Evolutionary conservation across 257 asterid species (phyloP), one percentile per base, ranked within the genome.

Genomic region (Jacaranda mimosifolia): DNA sequence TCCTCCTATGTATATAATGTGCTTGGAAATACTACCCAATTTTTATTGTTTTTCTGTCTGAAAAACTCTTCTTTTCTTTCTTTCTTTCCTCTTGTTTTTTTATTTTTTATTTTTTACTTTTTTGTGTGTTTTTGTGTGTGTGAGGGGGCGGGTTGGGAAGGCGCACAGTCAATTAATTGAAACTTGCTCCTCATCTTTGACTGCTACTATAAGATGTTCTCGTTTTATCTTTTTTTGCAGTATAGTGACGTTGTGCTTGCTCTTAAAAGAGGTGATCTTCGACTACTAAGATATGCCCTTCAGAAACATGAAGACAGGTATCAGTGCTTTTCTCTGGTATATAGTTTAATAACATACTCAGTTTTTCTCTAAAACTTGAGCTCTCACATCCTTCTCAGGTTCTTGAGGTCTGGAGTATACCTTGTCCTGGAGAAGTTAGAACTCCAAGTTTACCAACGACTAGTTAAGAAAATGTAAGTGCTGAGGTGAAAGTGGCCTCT

Each of bases 391-490:
- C 38, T 59, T 64, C 11, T 76, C 86, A 95, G 99, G 85, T 95
- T 95, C 88, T 83, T 95, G 77, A 95, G 97, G 81, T 91, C 97
- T 19, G 99, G 98, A 3, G 98, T 95, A 43, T 95, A 88, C 86
- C 97, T 95, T 49, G 98, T 91, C 81, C 85, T 95, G 55, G 97
- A 95, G 86, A 95, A 95, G 92, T 83, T 95, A 82, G 98, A 93
- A 85, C 99, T 95, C 82, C 98, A 95, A 89, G 98, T 91, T 82
- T 91, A 93, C 88, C 97, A 91, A 70, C 90, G 97, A 78, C 82
- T 95, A 74, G 86, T 95, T 71, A 95, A 95, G 89, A 95, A 91
- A 87, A 91, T 95, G 98, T 93, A 86, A 76, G 97, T 79, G 32
- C 51, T 53, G 32, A 58, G 32, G 35, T 19, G 53, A 60, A 60